These are phyloP conservation scores for Paracoccidioides lutzii DNA, from an alignment of 2,329 filamentous ascomycete genomes.

Conservation along the genomic window DNA sequence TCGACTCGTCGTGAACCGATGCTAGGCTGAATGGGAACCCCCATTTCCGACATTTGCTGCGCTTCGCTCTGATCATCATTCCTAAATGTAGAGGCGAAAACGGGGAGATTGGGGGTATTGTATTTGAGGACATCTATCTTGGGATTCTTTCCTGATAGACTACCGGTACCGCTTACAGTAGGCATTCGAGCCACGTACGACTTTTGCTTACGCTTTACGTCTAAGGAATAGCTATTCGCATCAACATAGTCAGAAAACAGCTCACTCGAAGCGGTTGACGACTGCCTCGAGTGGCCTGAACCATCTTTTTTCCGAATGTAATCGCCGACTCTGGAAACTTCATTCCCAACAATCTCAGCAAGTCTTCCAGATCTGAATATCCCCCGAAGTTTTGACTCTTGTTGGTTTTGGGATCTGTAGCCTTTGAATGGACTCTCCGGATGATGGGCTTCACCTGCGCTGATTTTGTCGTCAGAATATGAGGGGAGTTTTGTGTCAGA, in stretches of 20 bases:
- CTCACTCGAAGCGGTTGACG: constrained; percentile 32
- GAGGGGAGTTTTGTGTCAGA: not conserved
- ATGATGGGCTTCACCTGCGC: not conserved
- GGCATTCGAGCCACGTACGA: constrained; percentile 21
- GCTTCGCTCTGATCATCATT: constrained; percentile 17
- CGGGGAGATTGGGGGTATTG: constrained; percentile 36
- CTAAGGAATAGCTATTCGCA: constrained; percentile 31
- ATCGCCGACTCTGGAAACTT: constrained; percentile 49
- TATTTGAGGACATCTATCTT: constrained; percentile 27
- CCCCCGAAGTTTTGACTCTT: constrained; percentile 51
- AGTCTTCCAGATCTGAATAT: constrained; percentile 69
- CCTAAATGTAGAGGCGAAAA: constrained; percentile 38
- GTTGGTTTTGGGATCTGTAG: constrained; percentile 19
- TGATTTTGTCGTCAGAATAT: not conserved
- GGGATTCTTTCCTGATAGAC: constrained; percentile 20
- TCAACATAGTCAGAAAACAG: constrained; percentile 36
- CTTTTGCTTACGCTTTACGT: constrained; percentile 19
- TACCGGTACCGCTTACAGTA: constrained; percentile 24
- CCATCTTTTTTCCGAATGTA: constrained; percentile 47
- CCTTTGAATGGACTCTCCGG: constrained; percentile 12
- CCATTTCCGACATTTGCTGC: constrained; percentile 6
- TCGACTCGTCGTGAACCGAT: not conserved
- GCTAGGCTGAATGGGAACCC: constrained; percentile 1
- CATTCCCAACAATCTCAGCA: constrained; percentile 57
- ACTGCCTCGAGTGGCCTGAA: constrained; percentile 29